phyloP scores from a whole-genome alignment of 2,329 filamentous ascomycete species.

The Lecanosticta acicola region DNA sequence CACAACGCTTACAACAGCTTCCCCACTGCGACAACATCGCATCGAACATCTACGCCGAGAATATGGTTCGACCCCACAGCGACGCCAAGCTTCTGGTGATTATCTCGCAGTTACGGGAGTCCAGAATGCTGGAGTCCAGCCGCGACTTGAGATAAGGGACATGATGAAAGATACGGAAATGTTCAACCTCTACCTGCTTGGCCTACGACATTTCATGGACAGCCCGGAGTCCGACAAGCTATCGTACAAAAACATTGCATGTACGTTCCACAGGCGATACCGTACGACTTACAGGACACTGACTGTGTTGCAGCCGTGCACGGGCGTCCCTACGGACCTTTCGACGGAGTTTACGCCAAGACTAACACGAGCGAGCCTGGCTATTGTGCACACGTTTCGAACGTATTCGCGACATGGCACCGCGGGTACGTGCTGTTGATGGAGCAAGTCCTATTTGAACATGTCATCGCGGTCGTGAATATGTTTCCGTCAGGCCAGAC shows the following conservation, averaged over 20 bases:
- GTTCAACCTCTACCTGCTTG: constrained; percentile 73
- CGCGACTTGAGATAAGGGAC: constrained; percentile 62
- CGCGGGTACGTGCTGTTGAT: constrained; percentile 64
- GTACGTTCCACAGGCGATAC: constrained; percentile 40
- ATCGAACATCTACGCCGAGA: constrained; percentile 14
- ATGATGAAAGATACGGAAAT: constrained; percentile 58
- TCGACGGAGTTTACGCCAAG: constrained; percentile 48
- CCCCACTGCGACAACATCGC: constrained; percentile 14
- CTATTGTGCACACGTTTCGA: constrained; percentile 71
- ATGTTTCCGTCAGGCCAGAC: constrained; percentile 36
- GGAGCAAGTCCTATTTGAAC: constrained; percentile 40
- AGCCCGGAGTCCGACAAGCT: constrained; percentile 58
- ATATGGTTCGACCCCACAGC: constrained; percentile 2
- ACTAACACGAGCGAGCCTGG: constrained; percentile 54
- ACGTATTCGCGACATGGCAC: constrained; percentile 78
- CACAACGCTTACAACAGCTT: neutral
- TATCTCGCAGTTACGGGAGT: constrained; percentile 30
- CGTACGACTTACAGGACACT: neutral
- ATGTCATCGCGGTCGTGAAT: constrained; percentile 38
- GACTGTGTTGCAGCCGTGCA: constrained; percentile 59
- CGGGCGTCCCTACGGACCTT: constrained; percentile 61
- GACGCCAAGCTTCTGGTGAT: constrained; percentile 14
- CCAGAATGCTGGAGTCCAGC: constrained; percentile 28
- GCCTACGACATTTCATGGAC: constrained; percentile 65
- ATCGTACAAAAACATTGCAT: constrained; percentile 74